These are phyloP conservation scores for Trametes meyenii DNA, from an alignment of 768 basidiomycete species.

Conservation along the genomic window DNA sequence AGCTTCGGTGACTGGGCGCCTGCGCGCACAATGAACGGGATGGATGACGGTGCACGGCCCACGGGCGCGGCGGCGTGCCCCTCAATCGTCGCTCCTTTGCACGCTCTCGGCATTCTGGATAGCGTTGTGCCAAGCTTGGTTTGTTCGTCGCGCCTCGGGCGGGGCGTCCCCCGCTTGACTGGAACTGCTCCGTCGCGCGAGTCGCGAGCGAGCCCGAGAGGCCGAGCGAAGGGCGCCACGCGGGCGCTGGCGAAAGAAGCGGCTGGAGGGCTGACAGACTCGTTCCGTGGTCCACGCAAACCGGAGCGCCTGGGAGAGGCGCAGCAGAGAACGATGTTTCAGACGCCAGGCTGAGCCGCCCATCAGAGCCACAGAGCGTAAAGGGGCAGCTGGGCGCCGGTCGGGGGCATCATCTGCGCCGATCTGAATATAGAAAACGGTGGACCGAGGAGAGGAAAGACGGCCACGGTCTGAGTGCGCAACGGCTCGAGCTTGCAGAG, in stretches of 20 bases:
- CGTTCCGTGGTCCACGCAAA: conserved; percentile 19
- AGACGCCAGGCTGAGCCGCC: conserved; percentile 22
- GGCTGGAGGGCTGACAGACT: background rate
- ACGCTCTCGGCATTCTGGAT: background rate
- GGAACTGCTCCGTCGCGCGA: background rate
- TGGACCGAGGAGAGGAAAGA: background rate
- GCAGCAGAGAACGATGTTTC: conserved; percentile 19
- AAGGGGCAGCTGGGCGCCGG: conserved; percentile 9
- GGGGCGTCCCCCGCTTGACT: background rate
- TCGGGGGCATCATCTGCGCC: background rate
- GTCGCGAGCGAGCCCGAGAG: background rate
- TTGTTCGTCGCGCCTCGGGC: background rate
- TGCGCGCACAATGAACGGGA: background rate
- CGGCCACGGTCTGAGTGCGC: too few relatives aligned
- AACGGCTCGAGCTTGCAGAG: background rate
- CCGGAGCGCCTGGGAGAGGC: conserved; percentile 22
- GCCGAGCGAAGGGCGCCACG: too few relatives aligned
- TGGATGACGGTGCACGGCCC: background rate
- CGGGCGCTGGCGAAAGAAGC: background rate
- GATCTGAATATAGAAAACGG: background rate
- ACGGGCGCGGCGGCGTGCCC: background rate
- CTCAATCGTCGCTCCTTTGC: conserved; percentile 8
- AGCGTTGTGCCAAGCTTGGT: background rate
- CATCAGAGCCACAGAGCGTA: conserved; percentile 21
- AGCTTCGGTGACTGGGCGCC: background rate